Evolutionary conservation across 495 filamentous ascomycete genomes (phyloP), one percentile per base, ranked within the genome.

Genomic region (Penicillium silybi): DNA sequence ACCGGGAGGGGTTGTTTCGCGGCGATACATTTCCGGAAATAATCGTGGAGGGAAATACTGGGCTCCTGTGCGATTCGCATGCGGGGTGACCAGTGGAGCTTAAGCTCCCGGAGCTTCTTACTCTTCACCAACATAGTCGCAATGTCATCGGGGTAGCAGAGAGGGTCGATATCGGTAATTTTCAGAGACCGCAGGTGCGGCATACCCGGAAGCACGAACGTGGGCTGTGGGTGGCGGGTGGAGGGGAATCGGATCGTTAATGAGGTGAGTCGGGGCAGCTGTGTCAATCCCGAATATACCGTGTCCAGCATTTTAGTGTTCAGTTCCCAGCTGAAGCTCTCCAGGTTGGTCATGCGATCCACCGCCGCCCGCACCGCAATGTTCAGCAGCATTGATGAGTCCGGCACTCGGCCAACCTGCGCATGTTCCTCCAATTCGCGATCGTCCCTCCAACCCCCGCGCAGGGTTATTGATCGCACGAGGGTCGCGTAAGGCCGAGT

Each of bases 91-190:
- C 80, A 86, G 53, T 85, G 79, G 26, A 85, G 50, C 32, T 66
- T 79, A 6, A 86, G 69, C 17, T 80, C 77, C 38, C 67, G 68
- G 26, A 86, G 62, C 26, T 80, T 80, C 45, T 67, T 73, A 15
- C 79, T 77, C 29, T 75, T 70, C 20, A 70, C 64, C 3, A 85
- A 66, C 20, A 86, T 62, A 6, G 79, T 68, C 7, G 80, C 80
- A 27, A 86, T 77, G 58, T 86, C 82, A 58, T 86, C 83, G 0
- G 80, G 78, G 51, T 85, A 85, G 62, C 83, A 86, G 8, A 86
- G 67, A 1, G 83, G 83, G 51, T 86, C 83, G 41, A 86, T 81
- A 50, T 85, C 72, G 52, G 75, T 76, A 26, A 82, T 69, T 52
- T 75, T 78, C 23, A 86, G 62, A 23, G 56, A 67, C 18, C 69